These are phyloP conservation scores for Leptodontidium sp. DNA, from an alignment of 2,329 filamentous ascomycete species.

Conservation along the genomic window DNA sequence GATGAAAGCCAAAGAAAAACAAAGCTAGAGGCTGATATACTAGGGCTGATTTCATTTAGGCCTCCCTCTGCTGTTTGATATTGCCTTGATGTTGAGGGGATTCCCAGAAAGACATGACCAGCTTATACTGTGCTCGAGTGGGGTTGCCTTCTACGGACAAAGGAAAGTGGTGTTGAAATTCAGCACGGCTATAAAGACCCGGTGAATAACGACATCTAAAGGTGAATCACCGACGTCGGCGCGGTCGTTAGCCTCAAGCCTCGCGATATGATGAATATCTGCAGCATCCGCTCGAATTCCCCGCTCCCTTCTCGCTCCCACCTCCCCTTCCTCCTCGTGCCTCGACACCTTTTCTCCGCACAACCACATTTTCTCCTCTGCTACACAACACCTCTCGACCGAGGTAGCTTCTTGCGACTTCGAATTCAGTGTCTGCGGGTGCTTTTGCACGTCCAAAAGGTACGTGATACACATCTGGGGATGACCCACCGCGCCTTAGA, in stretches of 20 bases:
- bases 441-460: not conserved
- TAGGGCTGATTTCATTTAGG: too few relatives aligned
- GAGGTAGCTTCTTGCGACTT: not conserved
- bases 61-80: not conserved
- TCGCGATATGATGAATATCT: not conserved
- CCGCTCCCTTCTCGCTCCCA: not conserved
- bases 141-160: too few relatives aligned
- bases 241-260: not conserved
- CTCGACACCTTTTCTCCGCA: not conserved
- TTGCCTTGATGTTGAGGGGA: not conserved
- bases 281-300: not conserved
- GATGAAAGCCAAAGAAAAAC: too few relatives aligned
- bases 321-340: not conserved
- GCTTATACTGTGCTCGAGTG: not conserved
- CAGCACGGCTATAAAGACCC: too few relatives aligned
- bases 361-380: not conserved
- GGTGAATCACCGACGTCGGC: conserved; percentile 5
- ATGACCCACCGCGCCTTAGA: too few relatives aligned
- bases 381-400: not conserved
- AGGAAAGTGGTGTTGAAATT: not conserved
- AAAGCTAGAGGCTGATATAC: too few relatives aligned
- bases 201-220: not conserved
- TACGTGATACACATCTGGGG: not conserved
- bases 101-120: not conserved
- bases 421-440: not conserved